Conservation (phyloP, 768 basidiomycete genomes). For the Leccinum ochraceum region DNA sequence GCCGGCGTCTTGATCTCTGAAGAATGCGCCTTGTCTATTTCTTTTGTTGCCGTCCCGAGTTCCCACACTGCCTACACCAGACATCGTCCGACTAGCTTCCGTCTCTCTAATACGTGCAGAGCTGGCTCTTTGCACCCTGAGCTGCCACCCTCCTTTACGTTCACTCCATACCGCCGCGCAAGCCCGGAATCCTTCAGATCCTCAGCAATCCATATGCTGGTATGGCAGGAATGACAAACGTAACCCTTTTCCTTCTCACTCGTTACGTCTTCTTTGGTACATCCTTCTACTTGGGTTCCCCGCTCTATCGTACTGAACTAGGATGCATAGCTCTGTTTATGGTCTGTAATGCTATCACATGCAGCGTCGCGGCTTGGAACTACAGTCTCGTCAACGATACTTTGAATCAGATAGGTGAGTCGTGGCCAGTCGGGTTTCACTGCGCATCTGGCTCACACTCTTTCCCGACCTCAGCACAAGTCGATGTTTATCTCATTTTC, state of each 20-base stretch:
- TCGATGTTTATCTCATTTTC: constrained; percentile 62
- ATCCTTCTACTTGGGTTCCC: not conserved
- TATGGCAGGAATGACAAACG: constrained; percentile 41
- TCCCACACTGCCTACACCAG: constrained; percentile 22
- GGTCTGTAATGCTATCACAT: constrained; percentile 63
- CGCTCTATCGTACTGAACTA: constrained; percentile 1
- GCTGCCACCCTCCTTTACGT: not conserved
- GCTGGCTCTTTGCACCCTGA: constrained; percentile 30
- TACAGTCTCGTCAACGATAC: constrained; percentile 45
- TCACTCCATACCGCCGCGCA: constrained; percentile 35
- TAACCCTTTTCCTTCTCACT: constrained; percentile 43
- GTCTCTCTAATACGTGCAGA: constrained; percentile 17
- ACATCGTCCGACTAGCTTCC: constrained; percentile 7
- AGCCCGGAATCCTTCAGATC: constrained; percentile 10
- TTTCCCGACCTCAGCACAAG: constrained; percentile 35
- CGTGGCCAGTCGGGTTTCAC: constrained; percentile 1
- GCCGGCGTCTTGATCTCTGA: not conserved
- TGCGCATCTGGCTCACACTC: constrained; percentile 11
- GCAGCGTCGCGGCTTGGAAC: constrained; percentile 72
- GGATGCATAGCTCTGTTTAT: constrained; percentile 52
- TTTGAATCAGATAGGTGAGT: constrained; percentile 40
- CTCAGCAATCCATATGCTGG: constrained; percentile 29
- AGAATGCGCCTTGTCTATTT: not conserved
- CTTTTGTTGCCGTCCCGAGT: constrained; percentile 2
- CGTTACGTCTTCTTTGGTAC: constrained; percentile 66